These are phyloP conservation scores for Solanum corneliomulleri DNA, from an alignment of 257 asterid species.

Conservation along the genomic window DNA sequence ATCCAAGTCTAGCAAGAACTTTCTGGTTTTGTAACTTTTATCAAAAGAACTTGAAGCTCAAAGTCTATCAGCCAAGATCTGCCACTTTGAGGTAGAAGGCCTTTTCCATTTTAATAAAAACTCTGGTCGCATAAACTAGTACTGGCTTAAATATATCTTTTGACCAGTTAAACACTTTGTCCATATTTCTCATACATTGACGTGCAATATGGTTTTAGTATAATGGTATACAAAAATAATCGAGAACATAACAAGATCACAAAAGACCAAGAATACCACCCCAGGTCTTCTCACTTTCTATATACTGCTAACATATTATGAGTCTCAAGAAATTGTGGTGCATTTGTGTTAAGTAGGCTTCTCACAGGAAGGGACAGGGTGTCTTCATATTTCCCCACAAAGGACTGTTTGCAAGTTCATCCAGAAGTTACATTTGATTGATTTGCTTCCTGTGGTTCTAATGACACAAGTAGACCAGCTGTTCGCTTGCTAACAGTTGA, in stretches of 20 bases:
- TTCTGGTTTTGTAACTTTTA: not conserved
- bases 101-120: not conserved
- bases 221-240: not conserved
- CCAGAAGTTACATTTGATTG: not conserved
- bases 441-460: not conserved
- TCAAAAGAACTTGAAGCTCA: not conserved
- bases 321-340: not conserved
- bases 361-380: not conserved
- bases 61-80: not conserved
- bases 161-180: not conserved
- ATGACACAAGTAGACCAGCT: not conserved
- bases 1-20: not conserved
- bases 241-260: not conserved
- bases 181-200: not conserved
- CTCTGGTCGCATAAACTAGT: not conserved
- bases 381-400: not conserved
- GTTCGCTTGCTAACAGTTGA: not conserved
- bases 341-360: not conserved
- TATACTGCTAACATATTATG: not conserved
- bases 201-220: not conserved
- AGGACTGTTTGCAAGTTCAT: not conserved
- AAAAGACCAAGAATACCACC: not conserved
- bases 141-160: not conserved
- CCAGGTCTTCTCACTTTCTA: not conserved
- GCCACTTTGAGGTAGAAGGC: not conserved